A percentile compares a stretch with the other conserved stretches of the same genome.
Evolutionary conservation across 192 early-diverging fungal genomes (phyloP).

Genomic region (Chytriomyces sp.): DNA sequence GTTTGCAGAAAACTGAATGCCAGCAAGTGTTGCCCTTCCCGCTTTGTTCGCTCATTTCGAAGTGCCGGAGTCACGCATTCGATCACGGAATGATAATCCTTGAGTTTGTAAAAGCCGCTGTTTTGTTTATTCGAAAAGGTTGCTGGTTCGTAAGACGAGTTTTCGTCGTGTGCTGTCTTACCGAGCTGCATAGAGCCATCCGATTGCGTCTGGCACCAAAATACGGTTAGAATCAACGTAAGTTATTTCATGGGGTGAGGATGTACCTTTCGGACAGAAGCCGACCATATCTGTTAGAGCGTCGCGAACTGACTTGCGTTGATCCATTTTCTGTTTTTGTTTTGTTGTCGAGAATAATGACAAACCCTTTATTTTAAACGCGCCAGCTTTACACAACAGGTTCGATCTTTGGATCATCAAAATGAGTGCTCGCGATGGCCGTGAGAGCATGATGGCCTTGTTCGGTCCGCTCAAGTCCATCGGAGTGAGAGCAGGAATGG

Average conservation of each 20-base stretch:
- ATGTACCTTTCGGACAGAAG: constrained; percentile 67
- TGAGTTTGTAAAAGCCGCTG: constrained; percentile 65
- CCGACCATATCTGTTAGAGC: constrained; percentile 55
- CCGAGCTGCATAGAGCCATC: constrained; percentile 67
- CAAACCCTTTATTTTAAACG: too few relatives aligned
- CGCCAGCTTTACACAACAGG: too few relatives aligned
- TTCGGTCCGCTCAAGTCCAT: too few relatives aligned
- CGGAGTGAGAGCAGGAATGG: too few relatives aligned
- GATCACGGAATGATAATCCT: constrained; percentile 67
- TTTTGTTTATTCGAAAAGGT: neutral
- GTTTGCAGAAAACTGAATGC: constrained; percentile 65
- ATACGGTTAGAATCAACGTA: neutral
- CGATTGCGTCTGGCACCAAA: constrained; percentile 52
- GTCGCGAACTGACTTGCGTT: constrained; percentile 60
- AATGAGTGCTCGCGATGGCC: too few relatives aligned
- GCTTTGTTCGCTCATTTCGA: constrained; percentile 64
- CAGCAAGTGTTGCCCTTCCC: constrained; percentile 65
- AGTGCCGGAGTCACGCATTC: constrained; percentile 67
- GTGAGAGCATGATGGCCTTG: too few relatives aligned
- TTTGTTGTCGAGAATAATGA: neutral
- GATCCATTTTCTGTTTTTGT: constrained; percentile 40
- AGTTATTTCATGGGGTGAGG: neutral
- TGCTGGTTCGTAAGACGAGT: neutral
- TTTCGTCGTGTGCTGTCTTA: neutral
- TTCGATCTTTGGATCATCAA: too few relatives aligned